A percentile compares a stretch with the other conserved stretches of the same genome.
Conservation (phyloP, 2,329 filamentous ascomycete genomes). For the Cadophora luteo-olivacea region DNA sequence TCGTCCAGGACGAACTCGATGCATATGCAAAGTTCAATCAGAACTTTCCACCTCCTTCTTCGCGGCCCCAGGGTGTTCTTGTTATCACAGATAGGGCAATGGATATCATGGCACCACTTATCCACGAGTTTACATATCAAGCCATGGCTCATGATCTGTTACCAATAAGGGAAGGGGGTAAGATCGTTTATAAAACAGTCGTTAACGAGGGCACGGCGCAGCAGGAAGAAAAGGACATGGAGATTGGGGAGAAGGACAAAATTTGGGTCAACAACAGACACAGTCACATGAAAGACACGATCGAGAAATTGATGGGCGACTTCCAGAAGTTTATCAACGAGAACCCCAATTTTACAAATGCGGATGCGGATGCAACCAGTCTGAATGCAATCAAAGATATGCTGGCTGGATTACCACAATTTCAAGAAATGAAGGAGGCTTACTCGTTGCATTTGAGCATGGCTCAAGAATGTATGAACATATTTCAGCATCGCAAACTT, state of each 20-base stretch:
- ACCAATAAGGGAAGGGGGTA: slow-evolving; percentile 86
- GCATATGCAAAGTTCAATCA: slow-evolving; percentile 84
- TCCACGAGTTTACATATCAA: slow-evolving; percentile 98
- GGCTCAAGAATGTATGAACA: slow-evolving; percentile 96
- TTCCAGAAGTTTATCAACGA: slow-evolving; percentile 91
- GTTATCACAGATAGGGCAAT: slow-evolving; percentile 91
- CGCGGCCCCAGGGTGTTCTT: slow-evolving; percentile 80
- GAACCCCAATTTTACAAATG: slow-evolving; percentile 90
- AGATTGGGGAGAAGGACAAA: slow-evolving; percentile 87
- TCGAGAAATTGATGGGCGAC: slow-evolving; percentile 89
- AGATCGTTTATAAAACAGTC: slow-evolving; percentile 81
- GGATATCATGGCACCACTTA: slow-evolving; percentile 84
- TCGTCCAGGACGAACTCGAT: slow-evolving; percentile 91
- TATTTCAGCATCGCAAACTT: slow-evolving; percentile 85
- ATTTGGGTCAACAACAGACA: slow-evolving; percentile 97
- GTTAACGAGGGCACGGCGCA: slow-evolving; percentile 76
- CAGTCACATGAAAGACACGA: slow-evolving; percentile 96
- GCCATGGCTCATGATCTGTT: slow-evolving; percentile 96
- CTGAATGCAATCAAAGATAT: slow-evolving; percentile 96
- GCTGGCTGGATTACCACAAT: slow-evolving; percentile 92
- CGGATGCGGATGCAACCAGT: slow-evolving; percentile 71
- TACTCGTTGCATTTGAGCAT: slow-evolving; percentile 95
- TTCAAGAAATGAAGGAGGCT: slow-evolving; percentile 92
- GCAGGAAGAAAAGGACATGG: slow-evolving; percentile 86
- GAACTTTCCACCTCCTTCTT: slow-evolving; percentile 81